Evolutionary conservation across 768 basidiomycete genomes (phyloP).

Genomic region (Asterophora lycoperdoides): DNA sequence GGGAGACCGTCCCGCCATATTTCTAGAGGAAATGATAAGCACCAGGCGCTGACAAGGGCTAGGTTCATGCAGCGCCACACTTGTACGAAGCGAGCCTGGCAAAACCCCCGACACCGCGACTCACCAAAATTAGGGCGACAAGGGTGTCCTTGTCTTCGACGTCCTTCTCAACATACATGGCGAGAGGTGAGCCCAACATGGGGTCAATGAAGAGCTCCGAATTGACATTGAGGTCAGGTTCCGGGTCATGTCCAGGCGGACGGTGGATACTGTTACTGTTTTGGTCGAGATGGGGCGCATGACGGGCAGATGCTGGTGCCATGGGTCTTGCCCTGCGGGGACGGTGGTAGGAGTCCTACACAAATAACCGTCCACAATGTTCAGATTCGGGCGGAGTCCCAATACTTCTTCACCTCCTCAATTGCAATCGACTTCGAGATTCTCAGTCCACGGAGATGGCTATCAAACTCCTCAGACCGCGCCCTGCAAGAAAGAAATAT

Average conservation of each 20-base stretch:
- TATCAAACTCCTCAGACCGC: too few relatives aligned
- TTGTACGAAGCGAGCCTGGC: neutral
- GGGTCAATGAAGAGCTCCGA: constrained; percentile 72
- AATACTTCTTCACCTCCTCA: constrained; percentile 3
- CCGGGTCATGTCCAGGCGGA: constrained; percentile 24
- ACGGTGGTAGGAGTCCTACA: constrained; percentile 48
- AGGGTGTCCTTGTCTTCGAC: constrained; percentile 65
- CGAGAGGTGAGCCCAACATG: constrained; percentile 72
- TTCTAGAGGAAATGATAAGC: constrained; percentile 43
- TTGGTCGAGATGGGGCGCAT: constrained; percentile 32
- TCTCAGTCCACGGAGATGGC: neutral
- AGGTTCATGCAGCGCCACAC: neutral
- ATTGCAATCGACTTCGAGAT: neutral
- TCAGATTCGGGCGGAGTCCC: constrained; percentile 22
- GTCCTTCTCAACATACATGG: constrained; percentile 78
- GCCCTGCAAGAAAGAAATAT: too few relatives aligned
- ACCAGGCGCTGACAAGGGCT: neutral
- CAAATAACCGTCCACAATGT: constrained; percentile 16
- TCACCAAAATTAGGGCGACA: constrained; percentile 60
- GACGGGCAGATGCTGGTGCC: constrained; percentile 66
- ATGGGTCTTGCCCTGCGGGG: constrained; percentile 60
- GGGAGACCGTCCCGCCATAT: constrained; percentile 70
- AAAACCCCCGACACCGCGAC: constrained; percentile 25
- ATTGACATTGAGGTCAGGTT: constrained; percentile 34
- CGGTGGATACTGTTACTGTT: constrained; percentile 33